Percentiles rank a stretch among this genome's conserved stretches.
Conservation (phyloP, 352 stramenopile genomes). For the Phytophthora pseudosyringae region DNA sequence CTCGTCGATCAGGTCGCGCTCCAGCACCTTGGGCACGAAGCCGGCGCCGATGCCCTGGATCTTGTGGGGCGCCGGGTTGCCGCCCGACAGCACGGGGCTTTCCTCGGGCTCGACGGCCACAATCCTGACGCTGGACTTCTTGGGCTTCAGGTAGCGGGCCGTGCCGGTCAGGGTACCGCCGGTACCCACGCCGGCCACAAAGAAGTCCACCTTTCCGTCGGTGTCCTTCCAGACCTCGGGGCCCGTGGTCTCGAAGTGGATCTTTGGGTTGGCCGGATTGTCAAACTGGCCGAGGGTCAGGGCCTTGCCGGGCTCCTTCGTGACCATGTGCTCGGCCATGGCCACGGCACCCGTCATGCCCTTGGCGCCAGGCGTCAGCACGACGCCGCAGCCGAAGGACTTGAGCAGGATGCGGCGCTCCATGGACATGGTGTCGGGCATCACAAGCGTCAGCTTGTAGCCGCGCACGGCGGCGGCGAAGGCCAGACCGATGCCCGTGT, state of each 20-base stretch:
- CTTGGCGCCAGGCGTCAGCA: slow-evolving; percentile 90
- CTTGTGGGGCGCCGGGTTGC: slow-evolving; percentile 83
- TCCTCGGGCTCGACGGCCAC: slow-evolving; percentile 87
- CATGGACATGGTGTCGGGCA: slow-evolving; percentile 97
- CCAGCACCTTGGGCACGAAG: slow-evolving; percentile 84
- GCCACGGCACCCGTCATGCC: slow-evolving; percentile 83
- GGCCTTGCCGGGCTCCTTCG: slow-evolving; percentile 70
- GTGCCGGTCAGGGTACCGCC: slow-evolving; percentile 90
- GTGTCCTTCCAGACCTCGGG: slow-evolving; percentile 90
- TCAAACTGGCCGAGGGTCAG: slow-evolving; percentile 95
- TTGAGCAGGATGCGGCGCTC: slow-evolving; percentile 96
- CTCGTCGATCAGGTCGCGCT: slow-evolving; percentile 88
- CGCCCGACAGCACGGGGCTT: slow-evolving; percentile 80
- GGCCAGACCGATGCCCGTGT: slow-evolving; percentile 95
- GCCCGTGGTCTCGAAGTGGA: slow-evolving; percentile 90
- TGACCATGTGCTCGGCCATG: slow-evolving; percentile 80
- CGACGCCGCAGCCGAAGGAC: slow-evolving; percentile 91
- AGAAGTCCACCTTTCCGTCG: slow-evolving; percentile 85
- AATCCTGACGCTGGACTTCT: slow-evolving; percentile 85
- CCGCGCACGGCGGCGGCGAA: slow-evolving; percentile 91
- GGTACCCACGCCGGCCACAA: slow-evolving; percentile 88
- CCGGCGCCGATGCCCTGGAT: slow-evolving; percentile 90
- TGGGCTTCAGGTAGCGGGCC: slow-evolving; percentile 88
- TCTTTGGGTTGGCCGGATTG: slow-evolving; percentile 96
- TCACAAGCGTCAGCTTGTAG: slow-evolving; percentile 94